These are phyloP conservation scores for Cryphonectria radicalis DNA, from an alignment of 2,329 filamentous ascomycete species.

Conservation along the genomic window DNA sequence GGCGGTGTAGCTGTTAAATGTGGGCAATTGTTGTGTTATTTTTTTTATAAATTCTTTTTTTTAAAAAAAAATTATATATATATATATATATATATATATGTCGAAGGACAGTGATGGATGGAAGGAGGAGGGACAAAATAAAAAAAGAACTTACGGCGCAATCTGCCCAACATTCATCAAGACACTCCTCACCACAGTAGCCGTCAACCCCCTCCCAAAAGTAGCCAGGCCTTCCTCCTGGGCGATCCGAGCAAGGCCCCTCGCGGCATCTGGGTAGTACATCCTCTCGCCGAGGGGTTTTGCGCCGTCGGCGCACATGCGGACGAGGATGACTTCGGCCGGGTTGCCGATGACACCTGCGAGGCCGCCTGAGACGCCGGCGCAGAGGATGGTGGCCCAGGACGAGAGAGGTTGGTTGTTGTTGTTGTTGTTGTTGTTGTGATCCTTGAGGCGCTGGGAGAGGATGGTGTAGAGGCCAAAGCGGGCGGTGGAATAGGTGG, in stretches of 20 bases:
- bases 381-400: conserved; percentile 43
- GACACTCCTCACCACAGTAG: conserved; percentile 48
- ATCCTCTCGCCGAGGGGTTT: conserved; percentile 43
- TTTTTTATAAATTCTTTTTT: not conserved
- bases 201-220: conserved; percentile 44
- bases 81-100: no score
- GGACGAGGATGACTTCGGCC: conserved; percentile 47
- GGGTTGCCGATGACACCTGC: conserved; percentile 52
- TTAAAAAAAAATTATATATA: no score
- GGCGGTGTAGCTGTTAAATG: conserved; percentile 37
- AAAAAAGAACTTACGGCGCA: conserved; percentile 42
- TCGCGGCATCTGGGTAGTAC: conserved; percentile 43
- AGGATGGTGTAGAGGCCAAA: conserved; percentile 48
- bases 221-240: conserved; percentile 45
- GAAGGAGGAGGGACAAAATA: not conserved
- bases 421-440: conserved; percentile 30
- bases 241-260: conserved; percentile 40
- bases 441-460: conserved; percentile 35
- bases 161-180: conserved; percentile 53
- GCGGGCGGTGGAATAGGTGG: conserved; percentile 49
- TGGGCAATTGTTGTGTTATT: not conserved
- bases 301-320: conserved; percentile 52
- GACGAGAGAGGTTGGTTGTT: conserved; percentile 39
- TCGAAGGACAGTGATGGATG: no score
- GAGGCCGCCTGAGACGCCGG: conserved; percentile 46